Conservation (phyloP, 352 stramenopile genomes). For the Phytopythium ostracodes region DNA sequence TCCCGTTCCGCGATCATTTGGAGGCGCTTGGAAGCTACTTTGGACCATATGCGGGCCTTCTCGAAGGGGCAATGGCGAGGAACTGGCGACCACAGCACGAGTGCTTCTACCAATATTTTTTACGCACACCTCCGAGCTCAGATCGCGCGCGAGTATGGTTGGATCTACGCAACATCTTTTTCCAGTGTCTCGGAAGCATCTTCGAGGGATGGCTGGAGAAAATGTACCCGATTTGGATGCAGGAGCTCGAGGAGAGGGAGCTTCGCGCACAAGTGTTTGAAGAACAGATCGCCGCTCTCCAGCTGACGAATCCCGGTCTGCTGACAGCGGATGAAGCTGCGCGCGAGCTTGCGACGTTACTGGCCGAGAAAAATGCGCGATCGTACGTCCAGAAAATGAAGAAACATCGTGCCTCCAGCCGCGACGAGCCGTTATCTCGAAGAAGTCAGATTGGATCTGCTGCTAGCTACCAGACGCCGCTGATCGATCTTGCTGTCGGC, state of each 20-base stretch:
- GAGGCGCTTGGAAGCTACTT: constrained; percentile 24
- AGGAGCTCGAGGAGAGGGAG: constrained; percentile 62
- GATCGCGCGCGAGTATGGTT: constrained; percentile 46
- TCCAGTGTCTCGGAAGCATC: constrained; percentile 44
- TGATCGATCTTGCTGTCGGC: constrained; percentile 31
- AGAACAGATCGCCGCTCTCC: constrained; percentile 51
- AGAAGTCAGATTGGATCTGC: neutral
- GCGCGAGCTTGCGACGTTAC: constrained; percentile 41
- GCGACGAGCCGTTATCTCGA: neutral
- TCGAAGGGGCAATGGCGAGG: constrained; percentile 17
- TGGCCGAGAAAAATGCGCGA: constrained; percentile 54
- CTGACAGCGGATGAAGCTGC: constrained; percentile 22
- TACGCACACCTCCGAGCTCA: constrained; percentile 28
- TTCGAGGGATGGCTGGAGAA: constrained; percentile 69
- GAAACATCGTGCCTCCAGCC: constrained; percentile 14
- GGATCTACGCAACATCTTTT: constrained; percentile 29
- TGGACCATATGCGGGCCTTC: constrained; percentile 21
- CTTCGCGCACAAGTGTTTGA: constrained; percentile 54
- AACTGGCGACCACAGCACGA: constrained; percentile 64
- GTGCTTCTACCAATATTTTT: constrained; percentile 62
- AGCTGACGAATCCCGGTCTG: constrained; percentile 51
- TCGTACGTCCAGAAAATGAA: constrained; percentile 61
- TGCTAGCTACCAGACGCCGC: constrained; percentile 6
- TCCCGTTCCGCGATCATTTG: constrained; percentile 30
- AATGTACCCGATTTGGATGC: constrained; percentile 71